Evolutionary conservation across 768 basidiomycete species (phyloP).

Genomic region (Lactarius evosmus): DNA sequence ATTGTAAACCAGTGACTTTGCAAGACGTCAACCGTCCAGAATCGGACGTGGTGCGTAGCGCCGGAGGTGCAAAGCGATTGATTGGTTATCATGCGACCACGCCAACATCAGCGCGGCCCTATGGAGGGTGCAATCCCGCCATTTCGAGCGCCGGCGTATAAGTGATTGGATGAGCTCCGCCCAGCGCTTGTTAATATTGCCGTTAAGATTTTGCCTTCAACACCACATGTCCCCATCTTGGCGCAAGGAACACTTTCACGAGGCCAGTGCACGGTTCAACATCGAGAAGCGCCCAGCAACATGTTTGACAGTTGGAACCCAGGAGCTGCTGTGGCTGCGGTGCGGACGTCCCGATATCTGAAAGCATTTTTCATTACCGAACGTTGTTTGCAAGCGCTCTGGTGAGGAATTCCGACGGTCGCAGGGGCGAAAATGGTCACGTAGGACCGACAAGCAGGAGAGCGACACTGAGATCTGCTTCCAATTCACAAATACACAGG

Average conservation of each 20-base stretch:
- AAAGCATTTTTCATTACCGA: neutral
- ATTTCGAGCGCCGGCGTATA: neutral
- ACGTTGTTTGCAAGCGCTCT: conserved; percentile 11
- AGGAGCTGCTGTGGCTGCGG: neutral
- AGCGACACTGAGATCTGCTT: neutral
- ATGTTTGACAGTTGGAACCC: neutral
- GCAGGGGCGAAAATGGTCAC: neutral
- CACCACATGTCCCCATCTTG: conserved; percentile 7
- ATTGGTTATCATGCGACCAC: neutral
- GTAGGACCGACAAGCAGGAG: neutral
- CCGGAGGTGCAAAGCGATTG: neutral
- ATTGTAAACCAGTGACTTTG: neutral
- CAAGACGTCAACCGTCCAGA: neutral
- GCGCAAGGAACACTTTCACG: conserved; percentile 7
- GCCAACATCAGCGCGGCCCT: neutral
- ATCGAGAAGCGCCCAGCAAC: conserved; percentile 15
- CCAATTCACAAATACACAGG: neutral
- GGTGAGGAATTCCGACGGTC: neutral
- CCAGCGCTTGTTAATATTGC: conserved; percentile 10
- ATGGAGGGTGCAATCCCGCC: neutral
- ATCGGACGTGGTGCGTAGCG: neutral
- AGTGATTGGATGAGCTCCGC: neutral
- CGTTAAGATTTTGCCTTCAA: conserved; percentile 16
- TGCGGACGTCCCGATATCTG: neutral
- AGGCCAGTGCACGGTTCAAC: neutral